Evolutionary conservation across 2,329 filamentous ascomycete genomes (phyloP).

Genomic region (Graphilbum ipis-grandicollis): DNA sequence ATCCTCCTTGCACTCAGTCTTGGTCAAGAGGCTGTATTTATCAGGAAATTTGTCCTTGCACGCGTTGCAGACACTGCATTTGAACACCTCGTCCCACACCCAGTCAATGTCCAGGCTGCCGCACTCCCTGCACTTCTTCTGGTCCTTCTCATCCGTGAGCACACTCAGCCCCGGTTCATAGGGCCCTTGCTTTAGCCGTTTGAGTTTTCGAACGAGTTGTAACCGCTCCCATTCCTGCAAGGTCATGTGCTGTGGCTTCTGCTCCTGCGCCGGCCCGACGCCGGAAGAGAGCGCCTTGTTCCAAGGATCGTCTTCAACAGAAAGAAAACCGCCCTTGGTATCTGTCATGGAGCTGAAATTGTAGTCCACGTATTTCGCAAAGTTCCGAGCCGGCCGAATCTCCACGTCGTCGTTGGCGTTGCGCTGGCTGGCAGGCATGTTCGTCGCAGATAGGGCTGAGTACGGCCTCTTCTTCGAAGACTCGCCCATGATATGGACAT

Average conservation of each 20-base stretch:
- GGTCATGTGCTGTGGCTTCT: conserved; percentile 76
- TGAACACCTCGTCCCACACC: conserved; percentile 80
- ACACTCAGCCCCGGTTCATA: conserved; percentile 83
- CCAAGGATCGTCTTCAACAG: conserved; percentile 77
- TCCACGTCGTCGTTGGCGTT: conserved; percentile 35
- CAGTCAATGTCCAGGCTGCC: conserved; percentile 76
- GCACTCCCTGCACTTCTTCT: conserved; percentile 74
- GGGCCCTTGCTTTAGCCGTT: conserved; percentile 58
- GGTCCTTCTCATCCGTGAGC: conserved; percentile 41
- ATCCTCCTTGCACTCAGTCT: conserved; percentile 90
- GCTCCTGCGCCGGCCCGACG: conserved; percentile 16
- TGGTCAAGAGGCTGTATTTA: conserved; percentile 88
- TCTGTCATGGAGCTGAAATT: conserved; percentile 97
- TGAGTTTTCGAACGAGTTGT: conserved; percentile 55
- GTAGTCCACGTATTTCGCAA: conserved; percentile 90
- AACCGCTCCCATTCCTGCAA: conserved; percentile 79
- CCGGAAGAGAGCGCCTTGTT: conserved; percentile 54
- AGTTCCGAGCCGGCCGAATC: conserved; percentile 68
- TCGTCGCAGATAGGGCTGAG: conserved; percentile 39
- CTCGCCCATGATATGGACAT: conserved; percentile 34
- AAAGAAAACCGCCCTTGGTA: conserved; percentile 89
- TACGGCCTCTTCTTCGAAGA: conserved; percentile 48
- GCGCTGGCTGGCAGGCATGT: conserved; percentile 41
- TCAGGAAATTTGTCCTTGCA: conserved; percentile 88
- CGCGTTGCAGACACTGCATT: conserved; percentile 52